These are phyloP conservation scores for Gossypium herbaceum DNA, from an alignment of 345 rosid genomes.

Conservation along the genomic window DNA sequence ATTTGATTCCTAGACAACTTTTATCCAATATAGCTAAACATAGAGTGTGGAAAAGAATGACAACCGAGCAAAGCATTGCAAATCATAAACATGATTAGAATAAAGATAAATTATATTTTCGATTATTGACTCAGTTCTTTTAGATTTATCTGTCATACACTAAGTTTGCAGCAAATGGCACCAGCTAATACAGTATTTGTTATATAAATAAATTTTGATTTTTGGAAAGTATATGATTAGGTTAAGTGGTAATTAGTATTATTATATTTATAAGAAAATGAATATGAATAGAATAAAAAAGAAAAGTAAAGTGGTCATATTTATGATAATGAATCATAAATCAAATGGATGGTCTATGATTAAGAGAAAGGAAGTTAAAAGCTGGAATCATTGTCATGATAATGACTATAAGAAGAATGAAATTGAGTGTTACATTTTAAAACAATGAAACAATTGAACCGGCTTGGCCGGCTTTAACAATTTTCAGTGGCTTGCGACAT, in stretches of 20 bases:
- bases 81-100: background rate
- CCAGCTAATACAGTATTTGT: constrained; percentile 12
- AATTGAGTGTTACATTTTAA: background rate
- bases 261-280: background rate
- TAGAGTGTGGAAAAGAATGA: background rate
- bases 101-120: background rate
- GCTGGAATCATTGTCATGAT: constrained; percentile 20
- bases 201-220: background rate
- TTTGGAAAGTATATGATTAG: background rate
- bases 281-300: background rate
- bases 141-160: constrained; percentile 9
- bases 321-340: constrained; percentile 14
- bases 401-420: constrained; percentile 15
- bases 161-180: constrained; percentile 15
- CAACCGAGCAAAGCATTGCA: constrained; percentile 1
- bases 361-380: constrained; percentile 21
- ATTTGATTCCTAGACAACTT: too few species aligned
- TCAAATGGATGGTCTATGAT: constrained; percentile 17
- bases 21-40: background rate
- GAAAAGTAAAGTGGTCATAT: background rate
- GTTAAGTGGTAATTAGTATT: background rate
- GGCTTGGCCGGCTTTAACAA: constrained; percentile 46
- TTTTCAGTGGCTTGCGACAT: constrained; percentile 23
- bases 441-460: constrained; percentile 24
- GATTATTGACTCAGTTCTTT: background rate